Base-by-base conservation (phyloP, 768 basidiomycete genomes). In the Russula foetens region DNA sequence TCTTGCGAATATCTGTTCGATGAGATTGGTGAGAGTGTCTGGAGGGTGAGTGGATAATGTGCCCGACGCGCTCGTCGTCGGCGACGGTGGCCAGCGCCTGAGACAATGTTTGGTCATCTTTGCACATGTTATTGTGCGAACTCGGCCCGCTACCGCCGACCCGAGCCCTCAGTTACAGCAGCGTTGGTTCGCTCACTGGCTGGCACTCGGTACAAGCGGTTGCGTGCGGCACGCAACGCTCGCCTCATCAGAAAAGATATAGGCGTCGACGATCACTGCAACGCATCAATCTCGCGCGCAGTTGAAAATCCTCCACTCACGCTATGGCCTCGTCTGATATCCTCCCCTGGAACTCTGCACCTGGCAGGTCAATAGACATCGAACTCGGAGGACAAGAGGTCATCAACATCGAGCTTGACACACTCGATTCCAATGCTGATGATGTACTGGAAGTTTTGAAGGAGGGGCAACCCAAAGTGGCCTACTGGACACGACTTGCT, bases 391-490 rank as follows among this genome's bases (percentile, higher is more conserved):
- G 85, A 7, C 86, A 89, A 72, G 93, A 95, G 73, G 82, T 90
- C 69, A 88, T 95, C 60, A 88, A 90, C 23, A 86, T 98, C 60
- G 90, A 96, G 76, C 81, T 98, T 41, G 89, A 91, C 75, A 77
- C 86, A 67, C 84, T 98, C 53, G 88, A 91, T 71, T 84, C 84
- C 4, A 85, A 83, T 67, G 84, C 86, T 7, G 84, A 86, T 62
- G 86, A 90, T 62, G 83, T 92, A 2, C 74, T 88, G 51, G 84
- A 88, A 66, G 71, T 94, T 4, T 71, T 94, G 50, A 81, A 79
- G 59, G 85, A 89, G 31, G 86, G 86, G 0, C 82, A 85, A 57
- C 90, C 86, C 56, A 83, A 76, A 60, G 83, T 84, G 19, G 83
- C 81, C 69, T 82, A 87, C 12, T 95, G 91, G 91, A 84, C 88